Evolutionary conservation across 495 filamentous ascomycete genomes (phyloP), one percentile per base, ranked within the genome.

Genomic region (Lophiotrema nucula): DNA sequence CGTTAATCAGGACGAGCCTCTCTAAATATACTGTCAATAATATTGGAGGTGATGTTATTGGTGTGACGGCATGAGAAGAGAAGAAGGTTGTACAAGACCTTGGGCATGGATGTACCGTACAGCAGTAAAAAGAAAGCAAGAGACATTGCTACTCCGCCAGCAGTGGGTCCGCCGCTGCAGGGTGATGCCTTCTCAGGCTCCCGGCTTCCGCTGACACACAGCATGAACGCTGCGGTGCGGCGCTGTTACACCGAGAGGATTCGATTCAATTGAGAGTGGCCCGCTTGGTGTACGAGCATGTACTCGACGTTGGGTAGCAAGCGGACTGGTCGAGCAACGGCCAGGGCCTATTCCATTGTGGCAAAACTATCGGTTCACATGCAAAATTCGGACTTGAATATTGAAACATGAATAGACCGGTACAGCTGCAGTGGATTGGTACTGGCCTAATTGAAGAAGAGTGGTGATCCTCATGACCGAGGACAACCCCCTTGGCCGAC

Each of bases 1-100:
- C 12, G 47, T 65, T 64, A 65, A 65, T 60, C 53, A 56, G 51
- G 33, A 56, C 39, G 53, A 52, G 52, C n/a, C 38, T 60, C 52
- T 60, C 27, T 50, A 65, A 48, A 65, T 65, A 65, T 59, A 56
- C 47, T 51, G 47, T 31, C 52, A 65, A 56, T 65, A 65, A 57
- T 65, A 60, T 53, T 28, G 57, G 47, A 53, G 48, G 56, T 50
- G 62, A 60, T 60, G 12, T 52, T 65, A 60, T 56, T 55, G 56
- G 62, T 65, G 42, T 39, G 60, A 65, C 62, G 35, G 57, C 62
- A 60, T 60, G 57, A 53, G 46, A 57, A 38, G 42, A 23, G 39
- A 43, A 37, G 53, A 53, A 51, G 49, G 62, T 65, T 48, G 62
- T 60, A 65, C 62, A 38, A 65, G 53, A 60, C 52, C 50, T 60